phyloP scores from a whole-genome alignment of 2,329 filamentous ascomycete genomes.

The Arthrobotrys iridis region DNA sequence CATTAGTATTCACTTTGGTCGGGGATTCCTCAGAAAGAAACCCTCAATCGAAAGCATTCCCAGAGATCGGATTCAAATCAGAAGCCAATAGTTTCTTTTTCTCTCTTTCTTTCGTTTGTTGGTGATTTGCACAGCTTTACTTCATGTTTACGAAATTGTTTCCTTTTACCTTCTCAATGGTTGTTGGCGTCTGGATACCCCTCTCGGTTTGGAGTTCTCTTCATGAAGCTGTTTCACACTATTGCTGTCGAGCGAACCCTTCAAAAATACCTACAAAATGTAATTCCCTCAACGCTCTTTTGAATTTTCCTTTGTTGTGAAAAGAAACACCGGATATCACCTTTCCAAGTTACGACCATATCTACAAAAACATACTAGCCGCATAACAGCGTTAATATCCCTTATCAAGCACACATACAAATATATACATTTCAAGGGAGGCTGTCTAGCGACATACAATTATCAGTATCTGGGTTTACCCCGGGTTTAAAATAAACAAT shows the following conservation, averaged over 20 bases:
- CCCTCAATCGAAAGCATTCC: constrained; percentile 41
- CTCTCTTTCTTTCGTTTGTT: constrained; percentile 10
- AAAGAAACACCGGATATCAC: constrained; percentile 11
- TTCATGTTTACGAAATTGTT: neutral
- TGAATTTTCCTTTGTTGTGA: constrained; percentile 8
- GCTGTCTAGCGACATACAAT: constrained; percentile 1
- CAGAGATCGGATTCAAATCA: constrained; percentile 28
- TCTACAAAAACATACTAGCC: neutral
- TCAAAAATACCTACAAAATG: constrained; percentile 15
- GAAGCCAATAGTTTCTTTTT: constrained; percentile 3
- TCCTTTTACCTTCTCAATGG: neutral
- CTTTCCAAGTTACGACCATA: constrained; percentile 2
- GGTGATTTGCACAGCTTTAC: constrained; percentile 18
- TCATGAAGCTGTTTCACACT: constrained; percentile 13
- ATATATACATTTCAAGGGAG: constrained; percentile 16
- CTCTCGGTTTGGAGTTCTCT: constrained; percentile 35
- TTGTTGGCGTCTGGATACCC: constrained; percentile 46
- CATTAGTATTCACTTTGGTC: constrained; percentile 56
- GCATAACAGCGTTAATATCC: constrained; percentile 4
- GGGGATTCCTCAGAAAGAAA: constrained; percentile 33
- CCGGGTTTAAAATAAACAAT: neutral
- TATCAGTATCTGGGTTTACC: neutral
- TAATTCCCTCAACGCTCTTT: neutral
- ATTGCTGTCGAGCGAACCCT: neutral
- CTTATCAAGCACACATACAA: constrained; percentile 2